These are phyloP conservation scores for Mucor velutinosus DNA, from an alignment of 371 early-diverging fungal genomes.

Conservation along the genomic window DNA sequence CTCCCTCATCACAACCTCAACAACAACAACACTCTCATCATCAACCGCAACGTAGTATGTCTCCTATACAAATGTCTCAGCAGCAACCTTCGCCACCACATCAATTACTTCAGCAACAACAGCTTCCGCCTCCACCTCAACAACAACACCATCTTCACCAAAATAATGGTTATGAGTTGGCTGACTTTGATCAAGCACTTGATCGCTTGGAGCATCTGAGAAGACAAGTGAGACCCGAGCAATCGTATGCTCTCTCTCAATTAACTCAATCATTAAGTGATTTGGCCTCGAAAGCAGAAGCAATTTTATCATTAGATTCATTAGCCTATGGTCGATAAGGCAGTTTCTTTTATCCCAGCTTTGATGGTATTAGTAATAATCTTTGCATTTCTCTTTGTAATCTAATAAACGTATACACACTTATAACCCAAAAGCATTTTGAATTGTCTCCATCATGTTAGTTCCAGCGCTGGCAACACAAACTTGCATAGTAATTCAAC, in stretches of 20 bases:
- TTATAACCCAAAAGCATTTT: neutral
- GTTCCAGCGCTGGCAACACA: too few relatives aligned
- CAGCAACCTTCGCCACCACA: slow-evolving; percentile 4
- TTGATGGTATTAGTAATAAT: neutral
- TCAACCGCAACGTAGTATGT: slow-evolving; percentile 1
- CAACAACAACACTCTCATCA: neutral
- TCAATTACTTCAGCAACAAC: slow-evolving; percentile 1
- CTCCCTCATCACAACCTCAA: slow-evolving; percentile 18
- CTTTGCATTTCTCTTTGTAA: neutral
- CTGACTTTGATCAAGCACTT: slow-evolving; percentile 32
- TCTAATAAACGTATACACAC: neutral
- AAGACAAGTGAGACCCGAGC: slow-evolving; percentile 39
- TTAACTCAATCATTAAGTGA: slow-evolving; percentile 28
- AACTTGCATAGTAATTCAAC: too few relatives aligned
- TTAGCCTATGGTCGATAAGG: slow-evolving; percentile 27
- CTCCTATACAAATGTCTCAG: neutral
- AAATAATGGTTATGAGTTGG: slow-evolving; percentile 23
- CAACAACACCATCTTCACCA: neutral
- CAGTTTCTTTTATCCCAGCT: neutral
- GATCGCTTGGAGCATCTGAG: slow-evolving; percentile 28
- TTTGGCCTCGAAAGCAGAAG: slow-evolving; percentile 33
- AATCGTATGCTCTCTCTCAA: slow-evolving; percentile 35
- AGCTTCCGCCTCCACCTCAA: slow-evolving; percentile 6
- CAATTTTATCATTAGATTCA: slow-evolving; percentile 31
- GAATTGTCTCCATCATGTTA: too few relatives aligned